phyloP scores from a whole-genome alignment of 176 grass and related monocot species.

The Ampelocalamus luodianensis region DNA sequence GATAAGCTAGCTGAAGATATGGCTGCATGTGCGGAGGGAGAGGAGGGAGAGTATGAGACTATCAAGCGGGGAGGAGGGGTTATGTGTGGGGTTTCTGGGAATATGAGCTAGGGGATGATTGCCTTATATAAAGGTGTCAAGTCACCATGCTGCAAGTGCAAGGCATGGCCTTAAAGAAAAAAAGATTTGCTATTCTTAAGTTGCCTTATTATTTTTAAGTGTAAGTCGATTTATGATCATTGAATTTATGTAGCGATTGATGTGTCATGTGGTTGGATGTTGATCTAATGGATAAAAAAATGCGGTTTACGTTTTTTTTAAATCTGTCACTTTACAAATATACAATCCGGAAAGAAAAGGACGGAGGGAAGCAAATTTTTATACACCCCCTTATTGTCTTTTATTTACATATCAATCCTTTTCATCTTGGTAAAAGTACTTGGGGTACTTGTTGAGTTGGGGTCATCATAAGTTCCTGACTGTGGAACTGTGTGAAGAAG shows the following conservation, averaged over 20 bases:
- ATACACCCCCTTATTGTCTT: neutral
- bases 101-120: conserved; percentile 12
- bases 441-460: no score
- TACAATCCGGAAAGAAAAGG: no score
- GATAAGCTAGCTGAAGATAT: conserved; percentile 61
- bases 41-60: neutral
- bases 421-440: neutral
- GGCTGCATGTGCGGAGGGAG: conserved; percentile 46
- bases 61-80: conserved; percentile 32
- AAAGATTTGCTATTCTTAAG: no score
- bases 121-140: conserved; percentile 50
- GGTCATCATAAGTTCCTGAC: no score
- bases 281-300: no score
- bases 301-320: no score
- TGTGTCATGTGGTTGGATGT: no score
- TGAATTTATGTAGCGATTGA: no score
- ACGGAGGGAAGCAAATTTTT: neutral
- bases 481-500: no score
- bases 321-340: no score
- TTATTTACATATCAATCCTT: neutral
- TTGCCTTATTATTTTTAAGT: no score
- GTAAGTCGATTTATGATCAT: no score
- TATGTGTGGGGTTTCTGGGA: conserved; percentile 56
- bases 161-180: neutral
- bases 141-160: neutral